A percentile compares a stretch with the other conserved stretches of the same genome.
These are phyloP conservation scores for Saccharomycopsis sp. DNA, from an alignment of 805 yeast genomes.

Conservation along the genomic window DNA sequence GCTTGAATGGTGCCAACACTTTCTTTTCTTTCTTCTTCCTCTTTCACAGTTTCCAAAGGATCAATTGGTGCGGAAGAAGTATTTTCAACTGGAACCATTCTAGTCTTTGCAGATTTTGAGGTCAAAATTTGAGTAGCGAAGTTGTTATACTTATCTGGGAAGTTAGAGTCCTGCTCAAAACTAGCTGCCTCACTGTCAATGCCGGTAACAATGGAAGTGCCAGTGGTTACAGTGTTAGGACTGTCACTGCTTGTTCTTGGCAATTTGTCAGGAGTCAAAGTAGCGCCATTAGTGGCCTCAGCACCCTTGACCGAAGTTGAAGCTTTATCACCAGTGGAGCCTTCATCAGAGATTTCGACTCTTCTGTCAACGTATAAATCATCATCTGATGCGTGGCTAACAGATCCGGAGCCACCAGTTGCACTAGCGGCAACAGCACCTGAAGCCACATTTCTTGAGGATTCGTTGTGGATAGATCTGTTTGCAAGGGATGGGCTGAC, in stretches of 20 bases:
- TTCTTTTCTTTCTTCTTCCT: constrained; percentile 14
- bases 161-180: constrained; percentile 18
- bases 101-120: constrained; percentile 16
- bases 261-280: constrained; percentile 1
- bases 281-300: constrained; percentile 1
- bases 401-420: background rate
- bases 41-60: constrained; percentile 2
- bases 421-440: background rate
- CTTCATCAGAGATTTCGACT: background rate
- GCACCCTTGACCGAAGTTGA: constrained; percentile 2
- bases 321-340: background rate
- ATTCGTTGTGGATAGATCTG: background rate
- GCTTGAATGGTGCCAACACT: constrained; percentile 8
- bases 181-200: constrained; percentile 21
- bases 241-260: constrained; percentile 13
- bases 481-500: constrained; percentile 11
- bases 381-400: constrained; percentile 6
- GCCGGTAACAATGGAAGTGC: constrained; percentile 17
- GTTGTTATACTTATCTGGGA: constrained; percentile 19
- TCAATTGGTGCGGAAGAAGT: background rate
- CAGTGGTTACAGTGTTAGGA: constrained; percentile 20
- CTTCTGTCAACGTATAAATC: constrained; percentile 9
- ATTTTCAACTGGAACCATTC: constrained; percentile 6
- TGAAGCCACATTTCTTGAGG: constrained; percentile 3
- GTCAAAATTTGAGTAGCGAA: constrained; percentile 19